These are phyloP conservation scores for Daldinia sp. DNA, from an alignment of 2,329 filamentous ascomycete genomes.

Conservation along the genomic window DNA sequence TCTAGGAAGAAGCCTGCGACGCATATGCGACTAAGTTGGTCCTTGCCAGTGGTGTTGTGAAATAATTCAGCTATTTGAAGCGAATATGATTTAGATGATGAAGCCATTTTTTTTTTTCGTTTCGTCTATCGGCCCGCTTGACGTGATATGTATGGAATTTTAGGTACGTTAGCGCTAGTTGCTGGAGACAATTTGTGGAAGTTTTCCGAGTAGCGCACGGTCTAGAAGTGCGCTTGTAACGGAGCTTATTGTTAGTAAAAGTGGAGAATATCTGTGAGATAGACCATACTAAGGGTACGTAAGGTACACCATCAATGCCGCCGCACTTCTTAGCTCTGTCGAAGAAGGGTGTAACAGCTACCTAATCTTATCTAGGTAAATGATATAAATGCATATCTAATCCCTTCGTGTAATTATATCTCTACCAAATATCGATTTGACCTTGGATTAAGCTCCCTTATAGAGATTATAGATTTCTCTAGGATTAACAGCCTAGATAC, in stretches of 20 bases:
- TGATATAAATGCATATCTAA: neutral
- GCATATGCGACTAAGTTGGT: conserved; percentile 42
- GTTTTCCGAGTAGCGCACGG: conserved; percentile 1
- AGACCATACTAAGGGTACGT: neutral
- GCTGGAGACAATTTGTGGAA: neutral
- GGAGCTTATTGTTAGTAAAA: neutral
- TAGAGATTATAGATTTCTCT: too few species aligned
- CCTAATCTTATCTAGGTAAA: neutral
- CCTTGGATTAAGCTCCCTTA: too few species aligned
- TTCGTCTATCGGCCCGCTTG: neutral
- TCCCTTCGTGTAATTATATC: neutral
- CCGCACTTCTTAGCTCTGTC: neutral
- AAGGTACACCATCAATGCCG: neutral
- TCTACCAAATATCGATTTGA: neutral
- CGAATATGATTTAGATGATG: conserved; percentile 37
- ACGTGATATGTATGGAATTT: neutral
- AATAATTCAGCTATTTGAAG: conserved; percentile 43
- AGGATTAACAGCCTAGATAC: too few species aligned
- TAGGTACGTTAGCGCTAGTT: neutral
- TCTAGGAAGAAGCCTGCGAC: conserved; percentile 40
- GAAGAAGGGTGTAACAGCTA: neutral
- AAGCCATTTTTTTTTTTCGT: conserved; percentile 27
- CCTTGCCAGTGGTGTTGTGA: conserved; percentile 42
- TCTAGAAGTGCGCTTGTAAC: neutral
- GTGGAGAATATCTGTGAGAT: neutral